phyloP scores from a whole-genome alignment of 495 filamentous ascomycete genomes.

The Chaetomium fimeti region DNA sequence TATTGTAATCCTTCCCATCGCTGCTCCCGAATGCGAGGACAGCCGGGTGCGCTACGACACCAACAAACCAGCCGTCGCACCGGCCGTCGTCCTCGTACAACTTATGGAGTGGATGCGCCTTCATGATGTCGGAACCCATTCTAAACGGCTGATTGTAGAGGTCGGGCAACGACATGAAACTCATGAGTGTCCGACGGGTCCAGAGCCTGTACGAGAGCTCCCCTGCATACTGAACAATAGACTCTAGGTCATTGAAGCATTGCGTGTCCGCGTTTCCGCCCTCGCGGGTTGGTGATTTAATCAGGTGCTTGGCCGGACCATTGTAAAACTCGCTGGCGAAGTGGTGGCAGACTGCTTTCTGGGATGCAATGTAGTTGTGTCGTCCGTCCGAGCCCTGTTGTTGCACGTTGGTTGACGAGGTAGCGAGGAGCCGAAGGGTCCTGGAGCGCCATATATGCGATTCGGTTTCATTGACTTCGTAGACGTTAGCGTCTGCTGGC shows the following conservation, averaged over 20 bases:
- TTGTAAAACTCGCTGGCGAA: constrained; percentile 1
- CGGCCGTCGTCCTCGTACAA: constrained; percentile 12
- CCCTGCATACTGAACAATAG: not conserved
- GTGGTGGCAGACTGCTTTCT: not conserved
- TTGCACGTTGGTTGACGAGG: not conserved
- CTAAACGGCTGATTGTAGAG: not conserved
- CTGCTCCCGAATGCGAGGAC: constrained; percentile 3
- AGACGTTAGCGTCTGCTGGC: not conserved
- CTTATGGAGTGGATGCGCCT: constrained; percentile 12
- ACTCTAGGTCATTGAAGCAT: not conserved
- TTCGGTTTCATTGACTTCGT: constrained; percentile 7
- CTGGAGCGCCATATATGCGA: constrained; percentile 11
- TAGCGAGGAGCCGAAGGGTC: constrained; percentile 8
- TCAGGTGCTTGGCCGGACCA: not conserved
- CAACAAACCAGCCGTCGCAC: constrained; percentile 9
- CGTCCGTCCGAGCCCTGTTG: not conserved
- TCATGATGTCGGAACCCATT: not conserved
- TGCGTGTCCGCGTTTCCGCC: not conserved
- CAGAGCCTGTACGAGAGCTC: constrained; percentile 1
- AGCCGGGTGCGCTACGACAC: constrained; percentile 6
- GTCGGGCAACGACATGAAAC: not conserved
- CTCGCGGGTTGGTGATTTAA: not conserved
- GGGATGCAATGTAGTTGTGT: not conserved
- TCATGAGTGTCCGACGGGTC: not conserved
- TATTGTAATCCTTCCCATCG: constrained; percentile 10